phyloP scores from a whole-genome alignment of 2,329 filamentous ascomycete genomes.

The Botrytis galanthina region DNA sequence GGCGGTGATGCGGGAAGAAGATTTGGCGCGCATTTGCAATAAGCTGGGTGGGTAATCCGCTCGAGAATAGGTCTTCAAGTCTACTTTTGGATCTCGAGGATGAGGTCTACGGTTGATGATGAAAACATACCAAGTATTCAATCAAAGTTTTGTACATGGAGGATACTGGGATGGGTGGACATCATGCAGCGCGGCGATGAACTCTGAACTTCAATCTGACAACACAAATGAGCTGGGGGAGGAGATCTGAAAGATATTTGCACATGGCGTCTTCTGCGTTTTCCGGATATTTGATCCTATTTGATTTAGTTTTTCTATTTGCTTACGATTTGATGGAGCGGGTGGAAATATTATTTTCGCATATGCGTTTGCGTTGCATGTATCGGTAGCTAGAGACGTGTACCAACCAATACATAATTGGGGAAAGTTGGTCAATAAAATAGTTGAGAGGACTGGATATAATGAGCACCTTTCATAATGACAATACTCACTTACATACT shows the following conservation, averaged over 20 bases:
- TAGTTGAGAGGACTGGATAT: not conserved
- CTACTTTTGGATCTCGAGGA: not conserved
- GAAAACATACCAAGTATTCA: not conserved
- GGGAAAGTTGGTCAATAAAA: too few relatives aligned
- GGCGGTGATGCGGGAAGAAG: slow-evolving; percentile 1
- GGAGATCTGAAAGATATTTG: not conserved
- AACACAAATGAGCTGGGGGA: not conserved
- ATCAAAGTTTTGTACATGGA: not conserved
- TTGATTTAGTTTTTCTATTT: not conserved
- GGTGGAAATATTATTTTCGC: not conserved
- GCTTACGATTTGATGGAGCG: not conserved
- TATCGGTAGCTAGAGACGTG: not conserved
- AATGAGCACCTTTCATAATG: not conserved
- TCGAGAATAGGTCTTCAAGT: not conserved
- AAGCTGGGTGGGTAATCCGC: not conserved
- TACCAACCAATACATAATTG: not conserved
- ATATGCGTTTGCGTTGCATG: not conserved
- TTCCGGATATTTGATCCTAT: not conserved
- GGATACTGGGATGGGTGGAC: not conserved
- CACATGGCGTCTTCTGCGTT: not conserved
- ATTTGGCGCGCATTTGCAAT: slow-evolving; percentile 17
- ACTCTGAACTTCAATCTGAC: not conserved
- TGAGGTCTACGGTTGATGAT: not conserved
- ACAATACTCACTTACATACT: not conserved
- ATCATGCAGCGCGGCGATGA: not conserved